A percentile compares a stretch with the other conserved stretches of the same genome.
phyloP scores from a whole-genome alignment of 805 yeast genomes.

The Citeromyces nyonsensis region DNA sequence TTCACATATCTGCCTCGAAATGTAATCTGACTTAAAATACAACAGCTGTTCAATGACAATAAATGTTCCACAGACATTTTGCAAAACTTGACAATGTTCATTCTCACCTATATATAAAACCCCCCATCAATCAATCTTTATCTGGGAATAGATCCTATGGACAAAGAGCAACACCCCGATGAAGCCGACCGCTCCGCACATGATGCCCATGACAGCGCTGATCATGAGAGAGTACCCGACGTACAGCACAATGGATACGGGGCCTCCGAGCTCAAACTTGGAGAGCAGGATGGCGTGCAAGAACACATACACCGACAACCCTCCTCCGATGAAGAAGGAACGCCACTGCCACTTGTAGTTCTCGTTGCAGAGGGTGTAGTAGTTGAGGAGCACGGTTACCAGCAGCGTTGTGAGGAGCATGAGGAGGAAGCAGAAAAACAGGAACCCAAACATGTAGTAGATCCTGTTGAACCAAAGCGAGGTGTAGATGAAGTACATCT shows the following conservation, averaged over 20 bases:
- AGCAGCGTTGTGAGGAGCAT: slow-evolving; percentile 71
- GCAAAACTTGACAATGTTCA: too few species aligned
- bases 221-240: slow-evolving; percentile 70
- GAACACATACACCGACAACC: slow-evolving; percentile 75
- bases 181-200: slow-evolving; percentile 85
- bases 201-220: slow-evolving; percentile 54
- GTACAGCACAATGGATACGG: slow-evolving; percentile 64
- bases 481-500: slow-evolving; percentile 81
- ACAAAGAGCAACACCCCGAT: slow-evolving; percentile 59
- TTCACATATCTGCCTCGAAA: too few species aligned
- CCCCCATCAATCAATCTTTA: slow-evolving; percentile 74
- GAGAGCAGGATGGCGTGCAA: slow-evolving; percentile 68
- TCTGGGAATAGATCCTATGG: slow-evolving; percentile 65
- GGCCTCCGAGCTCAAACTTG: slow-evolving; percentile 54
- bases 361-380: slow-evolving; percentile 77
- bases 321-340: slow-evolving; percentile 74
- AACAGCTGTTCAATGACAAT: too few species aligned
- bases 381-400: slow-evolving; percentile 67
- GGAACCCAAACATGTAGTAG: slow-evolving; percentile 95
- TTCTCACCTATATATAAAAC: too few species aligned
- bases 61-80: too few species aligned
- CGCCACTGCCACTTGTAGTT: slow-evolving; percentile 98
- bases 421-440: slow-evolving; percentile 75
- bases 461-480: slow-evolving; percentile 90
- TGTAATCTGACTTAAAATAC: too few species aligned